These are phyloP conservation scores for Marasmius oreades DNA, from an alignment of 1,284 basidiomycete genomes.

Conservation along the genomic window DNA sequence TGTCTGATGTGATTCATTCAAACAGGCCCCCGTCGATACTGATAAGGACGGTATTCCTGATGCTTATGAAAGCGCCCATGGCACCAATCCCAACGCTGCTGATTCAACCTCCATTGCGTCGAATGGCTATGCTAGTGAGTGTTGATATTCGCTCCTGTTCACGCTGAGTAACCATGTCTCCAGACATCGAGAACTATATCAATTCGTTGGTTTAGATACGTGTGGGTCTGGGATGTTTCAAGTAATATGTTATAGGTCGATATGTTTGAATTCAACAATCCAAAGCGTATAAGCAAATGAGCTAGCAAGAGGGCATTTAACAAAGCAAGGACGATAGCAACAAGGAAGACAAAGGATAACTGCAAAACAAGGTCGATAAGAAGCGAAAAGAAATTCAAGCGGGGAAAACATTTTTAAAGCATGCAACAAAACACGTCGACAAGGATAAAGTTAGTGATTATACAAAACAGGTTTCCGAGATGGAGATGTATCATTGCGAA, in stretches of 20 bases:
- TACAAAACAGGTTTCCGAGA: too few species aligned
- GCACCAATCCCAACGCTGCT: constrained; percentile 29
- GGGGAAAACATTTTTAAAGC: neutral
- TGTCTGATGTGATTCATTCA: neutral
- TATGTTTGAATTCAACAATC: too few species aligned
- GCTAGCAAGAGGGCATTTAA: neutral
- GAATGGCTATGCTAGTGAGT: constrained; percentile 34
- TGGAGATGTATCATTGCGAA: neutral
- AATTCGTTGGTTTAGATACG: neutral
- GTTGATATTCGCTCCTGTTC: neutral
- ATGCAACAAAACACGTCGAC: neutral
- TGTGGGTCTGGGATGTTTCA: too few species aligned
- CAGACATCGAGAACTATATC: constrained; percentile 1
- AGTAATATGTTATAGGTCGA: too few species aligned
- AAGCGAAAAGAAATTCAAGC: neutral
- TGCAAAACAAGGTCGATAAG: neutral
- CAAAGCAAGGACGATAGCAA: neutral
- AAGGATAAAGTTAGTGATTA: neutral
- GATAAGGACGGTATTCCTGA: constrained; percentile 34
- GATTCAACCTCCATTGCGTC: constrained; percentile 31
- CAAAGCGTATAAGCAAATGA: neutral
- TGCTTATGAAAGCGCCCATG: constrained; percentile 30
- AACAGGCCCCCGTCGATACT: constrained; percentile 27
- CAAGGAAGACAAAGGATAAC: neutral
- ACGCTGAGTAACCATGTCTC: neutral